Base-by-base conservation (phyloP, 306 rosid genomes). In the Corylus heterophylla region DNA sequence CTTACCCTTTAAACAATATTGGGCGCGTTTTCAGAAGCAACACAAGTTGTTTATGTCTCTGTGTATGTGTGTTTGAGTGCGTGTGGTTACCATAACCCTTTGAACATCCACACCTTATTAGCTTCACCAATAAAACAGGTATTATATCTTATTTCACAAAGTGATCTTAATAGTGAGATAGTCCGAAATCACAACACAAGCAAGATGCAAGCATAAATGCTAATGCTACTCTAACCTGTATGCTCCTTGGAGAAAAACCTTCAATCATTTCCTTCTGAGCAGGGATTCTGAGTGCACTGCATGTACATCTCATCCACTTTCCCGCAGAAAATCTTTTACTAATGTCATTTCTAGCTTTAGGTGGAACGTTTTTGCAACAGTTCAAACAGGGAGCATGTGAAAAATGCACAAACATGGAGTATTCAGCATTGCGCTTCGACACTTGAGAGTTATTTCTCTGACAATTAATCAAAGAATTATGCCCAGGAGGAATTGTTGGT, bases 391-490 rank as follows among this genome's bases (percentile, higher is more conserved):
- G 25, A 59, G 25, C 35, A 25, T 27, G 31, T 59, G 45, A 14
- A 59, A 29, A 54, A 54, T 44, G 48, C 37, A 66, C 37, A 45
- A 31, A 64, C 35, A 59, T 17, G 16, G 52, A 66, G 25, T 39
- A 37, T 16, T 71, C 8, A 47, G 51, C 75, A 67, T 37, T 58
- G 59, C 52, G 17, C 61, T 20, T 61, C 48, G 45, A 18, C 8
- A 14, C 68, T 42, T 42, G 45, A 51, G 10, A 79, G 45, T 20
- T 61, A 20, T 54, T 74, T 37, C 4, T 9, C 10, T 62, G 67
- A 62, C 63, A n/a, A 18, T 42, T 79, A 56, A 79, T 72, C 58
- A 51, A 71, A 72, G 70, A 69, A 74, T 45, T 62, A 78, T 22
- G 14, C 72, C 82, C 67, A 44, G 44, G 45, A 73, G 56, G 77